A percentile compares a stretch with the other conserved stretches of the same genome.
Conservation (phyloP, 2,329 filamentous ascomycete genomes). For the Ophiostoma montium region DNA sequence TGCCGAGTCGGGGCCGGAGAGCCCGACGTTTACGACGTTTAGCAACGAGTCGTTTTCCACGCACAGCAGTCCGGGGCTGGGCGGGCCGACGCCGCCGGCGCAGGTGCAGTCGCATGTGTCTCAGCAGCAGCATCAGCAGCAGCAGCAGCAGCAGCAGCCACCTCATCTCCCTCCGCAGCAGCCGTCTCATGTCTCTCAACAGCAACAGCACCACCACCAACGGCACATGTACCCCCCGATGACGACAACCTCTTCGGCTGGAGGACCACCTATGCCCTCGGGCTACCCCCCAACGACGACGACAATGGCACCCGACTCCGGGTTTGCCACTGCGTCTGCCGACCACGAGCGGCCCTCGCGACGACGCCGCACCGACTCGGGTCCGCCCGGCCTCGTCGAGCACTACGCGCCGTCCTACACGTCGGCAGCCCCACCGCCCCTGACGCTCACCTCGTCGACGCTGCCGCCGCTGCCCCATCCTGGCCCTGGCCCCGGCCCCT, state of each 20-base stretch:
- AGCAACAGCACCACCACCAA: neutral
- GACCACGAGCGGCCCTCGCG: conserved; percentile 10
- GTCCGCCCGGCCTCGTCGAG: neutral
- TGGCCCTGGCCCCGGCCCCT: neutral
- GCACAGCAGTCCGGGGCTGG: conserved; percentile 22
- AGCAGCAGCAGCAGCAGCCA: neutral
- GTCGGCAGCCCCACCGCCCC: neutral
- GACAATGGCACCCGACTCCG: conserved; percentile 10
- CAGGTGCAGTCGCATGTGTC: too few relatives aligned
- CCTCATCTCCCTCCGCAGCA: neutral
- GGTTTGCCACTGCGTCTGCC: neutral
- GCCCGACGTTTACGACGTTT: conserved; percentile 26
- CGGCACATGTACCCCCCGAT: conserved; percentile 7
- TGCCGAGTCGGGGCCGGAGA: conserved; percentile 37
- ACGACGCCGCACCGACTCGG: conserved; percentile 11
- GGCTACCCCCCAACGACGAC: neutral
- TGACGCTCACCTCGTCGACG: conserved; percentile 1
- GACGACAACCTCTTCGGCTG: conserved; percentile 9
- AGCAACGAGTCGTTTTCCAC: conserved; percentile 22
- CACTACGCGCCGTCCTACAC: conserved; percentile 4
- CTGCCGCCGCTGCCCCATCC: neutral
- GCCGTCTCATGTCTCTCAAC: too few relatives aligned
- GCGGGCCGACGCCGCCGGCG: neutral
- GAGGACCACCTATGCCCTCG: neutral
- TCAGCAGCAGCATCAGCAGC: conserved; percentile 1